Evolutionary conservation across 1,139 yeast genomes (phyloP).

Genomic region (Eremothecium gossypii): DNA sequence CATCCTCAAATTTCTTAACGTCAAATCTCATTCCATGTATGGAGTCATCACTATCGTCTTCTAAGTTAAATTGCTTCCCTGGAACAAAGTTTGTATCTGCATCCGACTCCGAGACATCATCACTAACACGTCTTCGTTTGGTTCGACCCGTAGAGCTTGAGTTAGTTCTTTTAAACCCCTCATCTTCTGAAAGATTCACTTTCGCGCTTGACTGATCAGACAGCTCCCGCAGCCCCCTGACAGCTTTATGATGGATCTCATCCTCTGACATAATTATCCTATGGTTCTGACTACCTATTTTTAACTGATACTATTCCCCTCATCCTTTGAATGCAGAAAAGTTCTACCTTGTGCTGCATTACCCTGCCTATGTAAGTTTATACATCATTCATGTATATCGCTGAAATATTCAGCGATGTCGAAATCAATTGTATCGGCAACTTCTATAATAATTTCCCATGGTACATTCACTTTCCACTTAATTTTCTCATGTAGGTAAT

Average conservation of each 20-base stretch:
- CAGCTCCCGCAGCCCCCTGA: no score
- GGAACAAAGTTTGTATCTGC: neutral
- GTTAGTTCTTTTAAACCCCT: no score
- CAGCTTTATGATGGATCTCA: no score
- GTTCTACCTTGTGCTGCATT: neutral
- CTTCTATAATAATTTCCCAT: slow-evolving; percentile 45
- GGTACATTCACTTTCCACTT: slow-evolving; percentile 61
- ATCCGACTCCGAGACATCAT: neutral
- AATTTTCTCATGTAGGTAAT: slow-evolving; percentile 53
- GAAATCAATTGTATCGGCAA: slow-evolving; percentile 47
- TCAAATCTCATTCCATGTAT: neutral
- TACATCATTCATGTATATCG: slow-evolving; percentile 11
- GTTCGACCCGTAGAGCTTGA: no score
- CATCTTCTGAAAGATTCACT: no score
- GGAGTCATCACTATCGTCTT: neutral
- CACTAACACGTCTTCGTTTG: no score
- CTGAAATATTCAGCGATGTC: slow-evolving; percentile 47
- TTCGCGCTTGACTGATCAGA: no score
- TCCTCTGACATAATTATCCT: no score
- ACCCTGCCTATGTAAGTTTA: neutral
- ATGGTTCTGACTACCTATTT: no score
- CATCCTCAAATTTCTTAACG: no score
- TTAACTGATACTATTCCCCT: neutral
- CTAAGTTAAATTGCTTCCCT: neutral
- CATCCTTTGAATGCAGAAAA: neutral